Base-by-base conservation (phyloP, 1,284 basidiomycete species). In the Naganishia sp. region DNA sequence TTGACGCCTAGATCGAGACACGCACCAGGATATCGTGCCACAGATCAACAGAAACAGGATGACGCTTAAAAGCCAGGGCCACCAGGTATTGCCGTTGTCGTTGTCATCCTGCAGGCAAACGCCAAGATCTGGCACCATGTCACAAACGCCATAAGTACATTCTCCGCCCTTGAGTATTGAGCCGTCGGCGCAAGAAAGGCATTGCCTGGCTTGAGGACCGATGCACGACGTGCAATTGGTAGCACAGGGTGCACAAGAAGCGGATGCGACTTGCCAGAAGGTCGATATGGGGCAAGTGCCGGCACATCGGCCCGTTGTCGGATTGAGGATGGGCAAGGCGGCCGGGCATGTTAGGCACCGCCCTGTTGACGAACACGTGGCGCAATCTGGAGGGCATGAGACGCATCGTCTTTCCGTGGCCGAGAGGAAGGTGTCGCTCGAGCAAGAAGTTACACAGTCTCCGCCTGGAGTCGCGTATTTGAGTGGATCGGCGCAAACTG, bases 381-480 rank as follows among this genome's bases (percentile, higher is more conserved):
- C 67, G 64, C 81, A 82, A 70, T 80, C 78, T 0, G 76, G 71
- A 21, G 79, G 77, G 66, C 81, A 82, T 0, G 75, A 46, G 7
- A 71, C 31, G 68, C 82, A 83, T 17, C 52, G 49, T 3, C 18
- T 35, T 5, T 73, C 73, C 1, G 69, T 69, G 64, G 76, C 75
- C 13, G 68, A 51, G 7, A 69, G 50, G 63, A 76, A 70, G 11
- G 74, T 76, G 6, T 70, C 69, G 17, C 69, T 15, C 0, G 80
- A 79, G 63, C 81, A 82, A 5, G 69, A 56, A 4, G 71, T n/a
- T 9, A 73, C 67, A 70, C 81, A 82, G 0, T 70, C 66, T 2
- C 81, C 81, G 31, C 72, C 68, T 17, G 71, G 70, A 9, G 79
- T 74, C 52, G 78, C 74, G 1, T 70, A 63, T 9, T 69, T 49